phyloP scores from a whole-genome alignment of 805 yeast genomes.

The Pichia sporocuriosa region DNA sequence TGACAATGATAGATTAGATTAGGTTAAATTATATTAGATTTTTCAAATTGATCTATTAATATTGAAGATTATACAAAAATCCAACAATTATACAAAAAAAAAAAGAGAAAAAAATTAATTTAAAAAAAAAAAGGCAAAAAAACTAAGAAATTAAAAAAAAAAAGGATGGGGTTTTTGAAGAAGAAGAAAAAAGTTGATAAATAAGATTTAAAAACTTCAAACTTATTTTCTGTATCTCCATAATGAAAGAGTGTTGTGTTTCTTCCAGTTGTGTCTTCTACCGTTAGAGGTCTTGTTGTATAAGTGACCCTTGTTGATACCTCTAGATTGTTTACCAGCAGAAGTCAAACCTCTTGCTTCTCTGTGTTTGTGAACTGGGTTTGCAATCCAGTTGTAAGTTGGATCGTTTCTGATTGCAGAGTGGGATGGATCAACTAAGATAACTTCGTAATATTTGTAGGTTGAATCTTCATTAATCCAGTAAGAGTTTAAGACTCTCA shows the following conservation, averaged over 20 bases:
- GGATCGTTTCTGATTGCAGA: constrained; percentile 98
- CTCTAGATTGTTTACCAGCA: constrained; percentile 98
- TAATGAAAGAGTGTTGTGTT: constrained; percentile 94
- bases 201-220: neutral
- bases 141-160: neutral
- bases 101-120: no score
- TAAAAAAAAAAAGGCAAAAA: no score
- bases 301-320: constrained; percentile 99
- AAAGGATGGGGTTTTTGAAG: neutral
- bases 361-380: constrained; percentile 99
- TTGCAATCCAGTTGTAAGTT: constrained; percentile 98
- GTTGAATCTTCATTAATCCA: constrained; percentile 99
- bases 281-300: constrained; percentile 98
- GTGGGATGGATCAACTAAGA: constrained; percentile 95
- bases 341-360: constrained; percentile 98
- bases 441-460: constrained; percentile 98
- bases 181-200: neutral
- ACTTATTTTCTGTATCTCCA: constrained; percentile 96
- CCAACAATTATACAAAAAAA: no score
- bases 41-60: no score
- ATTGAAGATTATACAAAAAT: no score
- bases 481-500: constrained; percentile 99
- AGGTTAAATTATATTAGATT: no score
- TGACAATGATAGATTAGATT: no score
- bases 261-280: constrained; percentile 99